These are phyloP conservation scores for Tolypocladium ophioglossoides DNA, from an alignment of 2,329 filamentous ascomycete species.

Conservation along the genomic window DNA sequence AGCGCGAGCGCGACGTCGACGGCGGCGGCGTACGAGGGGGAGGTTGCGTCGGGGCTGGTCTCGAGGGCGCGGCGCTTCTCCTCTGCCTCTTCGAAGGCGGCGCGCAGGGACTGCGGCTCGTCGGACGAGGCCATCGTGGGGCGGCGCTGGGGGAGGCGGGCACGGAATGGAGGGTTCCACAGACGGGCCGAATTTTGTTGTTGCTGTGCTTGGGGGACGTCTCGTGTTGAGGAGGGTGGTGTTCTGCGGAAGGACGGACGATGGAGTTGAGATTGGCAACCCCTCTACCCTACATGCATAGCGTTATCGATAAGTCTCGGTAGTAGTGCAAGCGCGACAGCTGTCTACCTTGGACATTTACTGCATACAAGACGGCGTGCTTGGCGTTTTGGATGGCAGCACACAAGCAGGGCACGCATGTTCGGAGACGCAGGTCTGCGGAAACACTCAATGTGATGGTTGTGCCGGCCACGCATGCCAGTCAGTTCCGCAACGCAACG, in stretches of 20 bases:
- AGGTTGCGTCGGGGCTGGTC: slow-evolving; percentile 52
- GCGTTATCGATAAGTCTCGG: neutral
- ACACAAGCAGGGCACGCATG: no score
- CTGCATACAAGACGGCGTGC: no score
- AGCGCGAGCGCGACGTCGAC: slow-evolving; percentile 56
- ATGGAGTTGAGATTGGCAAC: neutral
- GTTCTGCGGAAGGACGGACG: neutral
- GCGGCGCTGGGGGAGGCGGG: no score
- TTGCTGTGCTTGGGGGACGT: neutral
- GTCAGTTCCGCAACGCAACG: no score
- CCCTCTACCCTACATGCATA: no score
- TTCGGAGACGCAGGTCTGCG: no score
- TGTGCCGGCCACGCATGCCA: no score
- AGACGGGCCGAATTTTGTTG: neutral
- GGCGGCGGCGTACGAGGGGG: slow-evolving; percentile 54
- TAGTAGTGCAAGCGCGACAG: no score
- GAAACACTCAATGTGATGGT: no score
- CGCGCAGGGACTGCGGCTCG: slow-evolving; percentile 38
- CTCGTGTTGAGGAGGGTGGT: neutral
- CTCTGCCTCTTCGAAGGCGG: slow-evolving; percentile 40
- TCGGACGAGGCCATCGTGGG: slow-evolving; percentile 14
- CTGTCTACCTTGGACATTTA: no score
- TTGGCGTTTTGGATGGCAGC: no score
- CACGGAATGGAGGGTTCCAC: no score
- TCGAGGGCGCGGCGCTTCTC: slow-evolving; percentile 47